phyloP scores from a whole-genome alignment of 179 eudicot genomes.

The Nepenthes alata region DNA sequence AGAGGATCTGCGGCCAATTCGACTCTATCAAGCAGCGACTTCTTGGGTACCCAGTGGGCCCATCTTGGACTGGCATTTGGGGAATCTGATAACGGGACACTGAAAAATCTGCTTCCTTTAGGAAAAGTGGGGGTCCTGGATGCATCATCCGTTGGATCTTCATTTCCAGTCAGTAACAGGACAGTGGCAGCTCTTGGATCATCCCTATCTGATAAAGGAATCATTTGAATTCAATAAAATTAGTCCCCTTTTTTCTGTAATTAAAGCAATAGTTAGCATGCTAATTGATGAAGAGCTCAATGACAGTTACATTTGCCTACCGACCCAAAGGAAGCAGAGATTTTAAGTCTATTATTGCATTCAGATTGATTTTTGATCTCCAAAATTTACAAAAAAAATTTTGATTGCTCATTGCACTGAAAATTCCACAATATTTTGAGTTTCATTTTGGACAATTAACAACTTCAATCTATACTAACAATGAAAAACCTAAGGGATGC shows the following conservation, averaged over 20 bases:
- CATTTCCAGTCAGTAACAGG: conserved; percentile 27
- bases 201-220: conserved; percentile 24
- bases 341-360: too few species aligned
- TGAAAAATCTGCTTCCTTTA: conserved; percentile 23
- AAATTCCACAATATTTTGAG: too few species aligned
- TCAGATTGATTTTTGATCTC: too few species aligned
- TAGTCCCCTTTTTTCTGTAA: background rate
- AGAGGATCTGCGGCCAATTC: conserved; percentile 31
- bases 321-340: too few species aligned
- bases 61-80: conserved; percentile 50
- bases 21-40: conserved; percentile 32
- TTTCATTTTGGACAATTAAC: too few species aligned
- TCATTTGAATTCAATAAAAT: conserved; percentile 1
- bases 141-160: conserved; percentile 18
- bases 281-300: too few species aligned
- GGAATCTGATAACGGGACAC: conserved; percentile 33
- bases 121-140: conserved; percentile 17
- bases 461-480: too few species aligned
- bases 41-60: conserved; percentile 33
- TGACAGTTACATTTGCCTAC: too few species aligned
- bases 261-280: too few species aligned
- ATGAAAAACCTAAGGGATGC: too few species aligned
- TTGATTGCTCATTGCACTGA: too few species aligned
- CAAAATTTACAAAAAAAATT: too few species aligned
- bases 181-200: conserved; percentile 27